Conservation (phyloP, 1,284 basidiomycete species). For the Tilletia indica region DNA sequence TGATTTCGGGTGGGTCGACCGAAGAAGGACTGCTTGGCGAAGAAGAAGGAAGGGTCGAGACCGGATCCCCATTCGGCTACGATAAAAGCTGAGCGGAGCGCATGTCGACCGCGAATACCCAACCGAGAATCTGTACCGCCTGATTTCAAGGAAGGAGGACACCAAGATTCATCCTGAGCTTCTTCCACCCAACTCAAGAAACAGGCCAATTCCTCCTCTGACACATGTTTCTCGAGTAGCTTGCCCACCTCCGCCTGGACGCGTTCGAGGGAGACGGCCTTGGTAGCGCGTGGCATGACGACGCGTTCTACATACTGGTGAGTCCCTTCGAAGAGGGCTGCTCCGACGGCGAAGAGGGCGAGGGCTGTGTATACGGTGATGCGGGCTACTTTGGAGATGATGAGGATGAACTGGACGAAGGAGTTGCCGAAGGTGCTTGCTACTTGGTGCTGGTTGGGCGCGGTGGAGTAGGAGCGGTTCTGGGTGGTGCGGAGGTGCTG, state of each 20-base stretch:
- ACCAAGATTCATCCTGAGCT: constrained; percentile 15
- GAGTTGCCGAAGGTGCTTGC: constrained; percentile 40
- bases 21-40: constrained; percentile 20
- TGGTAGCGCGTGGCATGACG: constrained; percentile 32
- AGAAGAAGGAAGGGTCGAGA: constrained; percentile 40
- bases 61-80: constrained; percentile 49
- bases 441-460: constrained; percentile 37
- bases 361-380: constrained; percentile 44
- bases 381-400: constrained; percentile 48
- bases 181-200: constrained; percentile 16
- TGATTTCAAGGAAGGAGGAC: not conserved
- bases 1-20: constrained; percentile 24
- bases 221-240: not conserved
- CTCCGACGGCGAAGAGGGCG: constrained; percentile 32
- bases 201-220: constrained; percentile 17
- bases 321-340: constrained; percentile 42
- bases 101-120: constrained; percentile 47
- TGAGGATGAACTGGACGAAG: constrained; percentile 43
- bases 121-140: constrained; percentile 43
- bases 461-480: constrained; percentile 29
- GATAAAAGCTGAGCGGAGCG: constrained; percentile 51
- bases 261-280: constrained; percentile 19
- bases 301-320: constrained; percentile 52
- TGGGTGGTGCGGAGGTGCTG: not conserved
- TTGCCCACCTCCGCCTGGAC: constrained; percentile 19